Percentiles rank a stretch among this genome's conserved stretches.
Evolutionary conservation across 768 basidiomycete genomes (phyloP).

Genomic region (Suillus ampliporus): DNA sequence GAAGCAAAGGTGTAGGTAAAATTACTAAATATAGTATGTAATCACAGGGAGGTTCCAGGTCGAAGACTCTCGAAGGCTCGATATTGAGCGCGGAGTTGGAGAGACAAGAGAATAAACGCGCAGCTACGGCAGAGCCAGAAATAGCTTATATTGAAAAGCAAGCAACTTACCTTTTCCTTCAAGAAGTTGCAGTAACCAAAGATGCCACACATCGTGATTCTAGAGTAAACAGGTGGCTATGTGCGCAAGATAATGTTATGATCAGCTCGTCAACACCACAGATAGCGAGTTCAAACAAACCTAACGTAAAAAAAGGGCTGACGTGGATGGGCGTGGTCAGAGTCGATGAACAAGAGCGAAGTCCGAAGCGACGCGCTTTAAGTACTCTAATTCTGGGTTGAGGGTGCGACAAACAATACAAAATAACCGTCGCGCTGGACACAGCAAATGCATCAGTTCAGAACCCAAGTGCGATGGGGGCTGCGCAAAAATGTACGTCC

Average conservation of each 20-base stretch:
- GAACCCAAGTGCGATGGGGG: not conserved
- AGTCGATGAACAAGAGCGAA: conserved; percentile 21
- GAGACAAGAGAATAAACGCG: not conserved
- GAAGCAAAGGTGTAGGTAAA: conserved; percentile 3
- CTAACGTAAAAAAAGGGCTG: not conserved
- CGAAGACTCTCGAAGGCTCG: not conserved
- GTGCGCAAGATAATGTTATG: not conserved
- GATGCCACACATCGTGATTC: conserved; percentile 83
- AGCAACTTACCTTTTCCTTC: conserved; percentile 82
- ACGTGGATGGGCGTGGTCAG: conserved; percentile 9
- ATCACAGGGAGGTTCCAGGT: not conserved
- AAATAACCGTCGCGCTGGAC: conserved; percentile 21
- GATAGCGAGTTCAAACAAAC: conserved; percentile 14
- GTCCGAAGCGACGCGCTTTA: conserved; percentile 25
- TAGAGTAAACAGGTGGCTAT: conserved; percentile 13
- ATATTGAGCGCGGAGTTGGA: conserved; percentile 3
- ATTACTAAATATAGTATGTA: conserved; percentile 28
- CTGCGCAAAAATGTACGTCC: conserved; percentile 10
- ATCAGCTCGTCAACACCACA: not conserved
- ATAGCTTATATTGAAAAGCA: not conserved
- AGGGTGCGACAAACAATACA: conserved; percentile 39
- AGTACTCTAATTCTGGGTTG: conserved; percentile 36
- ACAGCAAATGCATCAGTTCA: conserved; percentile 2
- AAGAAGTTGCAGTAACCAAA: conserved; percentile 96
- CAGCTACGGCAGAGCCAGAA: not conserved